Evolutionary conservation across 306 rosid species (phyloP).

Genomic region (Delonix regia): DNA sequence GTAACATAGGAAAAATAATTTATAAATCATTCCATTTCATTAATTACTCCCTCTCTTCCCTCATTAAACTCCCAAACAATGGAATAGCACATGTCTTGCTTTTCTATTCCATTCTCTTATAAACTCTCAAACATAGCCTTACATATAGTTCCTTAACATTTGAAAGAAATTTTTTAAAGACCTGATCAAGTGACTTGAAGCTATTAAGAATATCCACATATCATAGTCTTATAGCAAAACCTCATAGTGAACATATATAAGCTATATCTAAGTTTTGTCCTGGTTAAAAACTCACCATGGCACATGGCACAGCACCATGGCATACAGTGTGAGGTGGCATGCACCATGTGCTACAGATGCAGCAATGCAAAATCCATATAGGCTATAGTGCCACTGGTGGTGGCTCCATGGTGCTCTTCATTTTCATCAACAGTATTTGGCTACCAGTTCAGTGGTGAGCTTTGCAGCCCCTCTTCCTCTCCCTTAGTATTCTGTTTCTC

Average conservation of each 20-base stretch:
- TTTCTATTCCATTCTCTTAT: too few species aligned
- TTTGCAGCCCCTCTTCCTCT: neutral
- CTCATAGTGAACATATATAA: neutral
- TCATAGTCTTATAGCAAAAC: neutral
- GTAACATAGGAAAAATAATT: too few species aligned
- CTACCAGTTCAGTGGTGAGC: neutral
- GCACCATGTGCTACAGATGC: slow-evolving; percentile 3
- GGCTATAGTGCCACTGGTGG: neutral
- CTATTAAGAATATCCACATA: neutral
- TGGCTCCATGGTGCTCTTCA: neutral
- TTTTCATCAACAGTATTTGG: neutral
- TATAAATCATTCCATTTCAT: too few species aligned
- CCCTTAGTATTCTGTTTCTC: neutral
- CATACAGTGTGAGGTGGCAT: neutral
- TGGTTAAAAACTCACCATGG: neutral
- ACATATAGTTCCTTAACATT: neutral
- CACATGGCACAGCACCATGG: neutral
- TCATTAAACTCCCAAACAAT: too few species aligned
- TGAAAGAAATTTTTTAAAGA: neutral
- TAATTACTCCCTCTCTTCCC: too few species aligned
- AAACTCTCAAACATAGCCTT: too few species aligned
- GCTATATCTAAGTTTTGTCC: neutral
- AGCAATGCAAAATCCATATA: neutral
- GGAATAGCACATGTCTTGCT: too few species aligned
- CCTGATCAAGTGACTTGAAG: neutral